Conservation (phyloP, 2,329 filamentous ascomycete genomes). For the Dichotomopilus funicola region DNA sequence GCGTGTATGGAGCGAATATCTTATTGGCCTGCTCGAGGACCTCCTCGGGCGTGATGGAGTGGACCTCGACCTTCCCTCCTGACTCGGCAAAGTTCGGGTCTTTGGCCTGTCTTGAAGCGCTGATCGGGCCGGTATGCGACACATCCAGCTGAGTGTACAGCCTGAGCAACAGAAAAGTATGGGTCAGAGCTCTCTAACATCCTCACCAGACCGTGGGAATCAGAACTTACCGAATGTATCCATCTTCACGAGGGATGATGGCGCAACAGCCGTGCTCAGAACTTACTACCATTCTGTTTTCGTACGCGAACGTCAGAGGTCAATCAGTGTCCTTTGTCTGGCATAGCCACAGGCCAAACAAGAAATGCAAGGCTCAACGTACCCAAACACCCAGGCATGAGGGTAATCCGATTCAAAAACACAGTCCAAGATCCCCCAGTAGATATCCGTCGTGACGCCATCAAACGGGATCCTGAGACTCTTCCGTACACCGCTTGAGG, state of each 20-base stretch:
- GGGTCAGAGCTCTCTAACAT: not conserved
- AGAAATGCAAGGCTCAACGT: not conserved
- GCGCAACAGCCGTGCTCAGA: not conserved
- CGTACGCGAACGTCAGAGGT: not conserved
- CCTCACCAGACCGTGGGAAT: not conserved
- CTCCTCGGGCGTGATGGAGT: not conserved
- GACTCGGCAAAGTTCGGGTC: not conserved
- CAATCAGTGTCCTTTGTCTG: too few relatives aligned
- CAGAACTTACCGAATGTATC: not conserved
- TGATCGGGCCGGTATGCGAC: not conserved
- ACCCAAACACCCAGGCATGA: not conserved
- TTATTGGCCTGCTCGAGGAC: not conserved
- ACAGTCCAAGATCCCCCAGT: not conserved
- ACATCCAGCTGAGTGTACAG: not conserved
- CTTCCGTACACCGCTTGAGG: not conserved
- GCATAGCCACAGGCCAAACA: not conserved
- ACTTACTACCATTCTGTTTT: not conserved
- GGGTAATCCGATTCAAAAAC: not conserved
- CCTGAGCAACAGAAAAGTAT: not conserved
- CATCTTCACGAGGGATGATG: not conserved
- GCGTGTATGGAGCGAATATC: not conserved
- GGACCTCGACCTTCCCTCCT: not conserved
- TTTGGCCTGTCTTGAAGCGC: not conserved
- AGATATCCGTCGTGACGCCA: not conserved
- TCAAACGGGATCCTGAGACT: not conserved